These are phyloP conservation scores for Antitrichia curtipendula DNA, from an alignment of 225 moss, liverwort and hornwort genomes.

Conservation along the genomic window DNA sequence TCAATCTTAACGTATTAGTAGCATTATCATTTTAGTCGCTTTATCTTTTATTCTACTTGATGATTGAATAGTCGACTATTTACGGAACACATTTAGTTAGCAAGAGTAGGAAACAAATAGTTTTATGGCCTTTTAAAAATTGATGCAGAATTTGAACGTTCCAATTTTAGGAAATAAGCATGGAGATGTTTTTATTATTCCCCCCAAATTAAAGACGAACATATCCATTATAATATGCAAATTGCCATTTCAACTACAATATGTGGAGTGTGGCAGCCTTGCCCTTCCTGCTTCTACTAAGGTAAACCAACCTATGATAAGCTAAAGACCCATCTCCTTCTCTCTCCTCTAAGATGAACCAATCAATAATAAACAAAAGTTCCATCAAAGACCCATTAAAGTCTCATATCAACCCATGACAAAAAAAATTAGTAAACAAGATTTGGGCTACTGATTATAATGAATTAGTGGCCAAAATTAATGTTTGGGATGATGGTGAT, in stretches of 20 bases:
- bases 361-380: neutral
- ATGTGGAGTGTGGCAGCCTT: neutral
- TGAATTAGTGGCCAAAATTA: neutral
- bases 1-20: neutral
- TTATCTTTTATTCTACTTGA: neutral
- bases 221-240: neutral
- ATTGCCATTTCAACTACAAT: neutral
- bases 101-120: too few relatives aligned
- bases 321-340: too few relatives aligned
- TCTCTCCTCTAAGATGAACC: neutral
- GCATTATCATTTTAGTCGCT: neutral
- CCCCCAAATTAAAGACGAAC: accelerated
- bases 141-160: neutral
- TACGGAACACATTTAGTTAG: accelerated
- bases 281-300: neutral
- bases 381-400: too few relatives aligned
- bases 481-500: neutral
- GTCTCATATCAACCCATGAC: neutral
- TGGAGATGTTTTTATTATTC: accelerated
- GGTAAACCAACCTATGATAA: too few relatives aligned
- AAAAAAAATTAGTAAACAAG: neutral
- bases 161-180: neutral
- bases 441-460: neutral
- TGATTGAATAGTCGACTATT: neutral
- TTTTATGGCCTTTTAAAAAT: neutral